A percentile compares a stretch with the other conserved stretches of the same genome.
phyloP scores from a whole-genome alignment of 768 basidiomycete genomes.

The Hypholoma sublateritium region DNA sequence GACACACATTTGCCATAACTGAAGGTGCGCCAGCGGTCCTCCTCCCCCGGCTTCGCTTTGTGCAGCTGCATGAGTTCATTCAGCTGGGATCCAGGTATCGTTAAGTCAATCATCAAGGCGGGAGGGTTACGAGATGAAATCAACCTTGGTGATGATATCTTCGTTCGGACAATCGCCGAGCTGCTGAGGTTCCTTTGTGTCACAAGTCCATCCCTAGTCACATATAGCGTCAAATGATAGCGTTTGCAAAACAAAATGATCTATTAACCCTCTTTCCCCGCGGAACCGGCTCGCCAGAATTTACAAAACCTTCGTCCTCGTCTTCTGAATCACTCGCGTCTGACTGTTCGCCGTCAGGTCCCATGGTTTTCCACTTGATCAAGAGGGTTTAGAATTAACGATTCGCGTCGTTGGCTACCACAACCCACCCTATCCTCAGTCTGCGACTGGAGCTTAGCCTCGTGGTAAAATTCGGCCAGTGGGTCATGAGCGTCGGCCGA shows the following conservation, averaged over 20 bases:
- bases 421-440: constrained; percentile 41
- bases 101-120: background rate
- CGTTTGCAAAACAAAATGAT: background rate
- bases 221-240: constrained; percentile 2
- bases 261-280: background rate
- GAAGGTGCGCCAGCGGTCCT: constrained; percentile 68
- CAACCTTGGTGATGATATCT: constrained; percentile 69
- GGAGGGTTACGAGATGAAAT: background rate
- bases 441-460: constrained; percentile 42
- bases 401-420: background rate
- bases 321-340: constrained; percentile 30
- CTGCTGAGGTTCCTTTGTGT: constrained; percentile 40
- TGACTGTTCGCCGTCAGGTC: constrained; percentile 17
- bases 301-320: constrained; percentile 21
- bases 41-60: constrained; percentile 53
- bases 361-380: constrained; percentile 33
- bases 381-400: background rate
- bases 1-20: constrained; percentile 65
- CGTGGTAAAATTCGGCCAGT: constrained; percentile 61
- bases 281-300: background rate
- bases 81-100: constrained; percentile 41
- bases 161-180: constrained; percentile 54
- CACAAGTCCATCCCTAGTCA: constrained; percentile 66
- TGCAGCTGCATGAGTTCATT: constrained; percentile 67
- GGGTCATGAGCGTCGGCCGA: constrained; percentile 42